Base-by-base conservation (phyloP, 2,329 filamentous ascomycete species). In the Fusarium coffeatum region DNA sequence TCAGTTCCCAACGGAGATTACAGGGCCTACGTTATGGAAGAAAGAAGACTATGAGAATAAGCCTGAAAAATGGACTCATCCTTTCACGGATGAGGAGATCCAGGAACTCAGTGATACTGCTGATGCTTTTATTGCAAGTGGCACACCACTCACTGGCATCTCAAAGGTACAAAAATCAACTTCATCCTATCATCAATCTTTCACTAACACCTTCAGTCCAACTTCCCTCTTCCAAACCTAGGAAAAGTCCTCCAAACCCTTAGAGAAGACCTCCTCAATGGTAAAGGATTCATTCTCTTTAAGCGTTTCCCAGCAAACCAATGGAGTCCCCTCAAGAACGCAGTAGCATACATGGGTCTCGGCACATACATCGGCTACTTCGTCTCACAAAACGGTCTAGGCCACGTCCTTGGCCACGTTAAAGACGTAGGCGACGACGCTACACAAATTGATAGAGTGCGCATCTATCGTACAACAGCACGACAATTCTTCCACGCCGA, bases 251-350 rank as follows among this genome's bases (percentile, higher is more conserved):
- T 85, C 13, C 57, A 58, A 8, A 60, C 60, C 3, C 75, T 85
- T 5, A 80, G 83, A 27, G 71, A 79, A 16, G 82, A 84, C 68
- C 79, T 85, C 22, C 80, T 97, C 59, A 88, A 97, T 77, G 93
- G 93, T 69, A 96, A 96, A 76, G 94, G 94, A 18, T 97, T 97
- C 82, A 92, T 96, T 68, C 86, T 97, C 16, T 96, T 97, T 84
- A 97, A 96, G 78, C 89, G 91, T 54, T 90, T 97, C 78, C 93
- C 93, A 2, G 92, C 94, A 2, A 76, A 86, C 45, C 78, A 87
- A 80, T 97, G 94, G 94, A 89, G 90, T 0, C 87, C 89, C 55
- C 87, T 89, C 77, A 97, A 97, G 82, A 92, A 89, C 13, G 93
- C 93, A 10, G 89, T 93, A 13, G 93, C 91, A n/a, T 97, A 97